Conservation (phyloP, 208 protist genomes). For the Crithidia thermophila region DNA sequence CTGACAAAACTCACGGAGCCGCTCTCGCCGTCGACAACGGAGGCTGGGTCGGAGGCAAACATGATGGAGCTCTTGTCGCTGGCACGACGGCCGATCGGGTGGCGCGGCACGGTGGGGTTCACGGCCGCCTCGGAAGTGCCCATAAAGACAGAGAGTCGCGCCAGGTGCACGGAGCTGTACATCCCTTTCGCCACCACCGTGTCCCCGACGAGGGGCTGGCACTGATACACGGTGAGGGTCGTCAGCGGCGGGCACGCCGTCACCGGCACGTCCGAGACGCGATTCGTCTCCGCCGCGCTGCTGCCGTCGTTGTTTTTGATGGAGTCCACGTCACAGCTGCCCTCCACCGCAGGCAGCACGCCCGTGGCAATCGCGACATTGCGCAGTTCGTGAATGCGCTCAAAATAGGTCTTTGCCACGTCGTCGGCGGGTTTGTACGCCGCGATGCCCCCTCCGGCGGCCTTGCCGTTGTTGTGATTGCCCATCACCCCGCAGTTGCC, state of each 20-base stretch:
- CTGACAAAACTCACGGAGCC: slow-evolving; percentile 8
- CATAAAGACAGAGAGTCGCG: slow-evolving; percentile 52
- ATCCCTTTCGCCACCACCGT: slow-evolving; percentile 49
- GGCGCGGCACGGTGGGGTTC: slow-evolving; percentile 14
- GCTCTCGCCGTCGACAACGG: not conserved
- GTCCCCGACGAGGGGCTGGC: slow-evolving; percentile 27
- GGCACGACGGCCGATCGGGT: not conserved
- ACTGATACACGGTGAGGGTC: slow-evolving; percentile 39
- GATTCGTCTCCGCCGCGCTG: not conserved
- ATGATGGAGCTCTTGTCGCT: slow-evolving; percentile 6
- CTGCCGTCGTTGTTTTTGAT: slow-evolving; percentile 11
- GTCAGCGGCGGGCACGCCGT: slow-evolving; percentile 11
- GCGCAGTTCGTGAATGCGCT: slow-evolving; percentile 32
- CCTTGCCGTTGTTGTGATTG: slow-evolving; percentile 18
- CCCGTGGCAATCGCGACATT: slow-evolving; percentile 27
- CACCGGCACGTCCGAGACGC: not conserved
- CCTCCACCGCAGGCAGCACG: slow-evolving; percentile 17
- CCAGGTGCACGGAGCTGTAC: slow-evolving; percentile 54
- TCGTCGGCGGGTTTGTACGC: slow-evolving; percentile 33
- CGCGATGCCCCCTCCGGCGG: slow-evolving; percentile 16
- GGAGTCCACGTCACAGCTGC: not conserved
- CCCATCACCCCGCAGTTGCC: not conserved
- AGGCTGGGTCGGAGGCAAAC: not conserved
- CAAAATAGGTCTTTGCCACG: slow-evolving; percentile 27
- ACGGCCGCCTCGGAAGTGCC: slow-evolving; percentile 11